Base-by-base conservation (phyloP, 768 basidiomycete species). In the Tricholoma terreum region DNA sequence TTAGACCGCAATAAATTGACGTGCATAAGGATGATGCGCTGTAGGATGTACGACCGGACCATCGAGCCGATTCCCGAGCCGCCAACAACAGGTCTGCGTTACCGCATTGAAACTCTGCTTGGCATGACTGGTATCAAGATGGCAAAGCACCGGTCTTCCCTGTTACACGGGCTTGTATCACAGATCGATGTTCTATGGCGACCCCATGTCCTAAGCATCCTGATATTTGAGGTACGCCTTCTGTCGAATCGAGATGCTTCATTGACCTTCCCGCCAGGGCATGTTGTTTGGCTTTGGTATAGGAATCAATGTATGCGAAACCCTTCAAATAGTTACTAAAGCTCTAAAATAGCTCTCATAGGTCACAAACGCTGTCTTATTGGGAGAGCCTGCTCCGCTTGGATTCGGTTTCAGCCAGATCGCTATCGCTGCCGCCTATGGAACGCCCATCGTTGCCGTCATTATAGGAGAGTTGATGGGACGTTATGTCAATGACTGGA, bases 351-450 rank as follows among this genome's bases (percentile, higher is more conserved):
- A 27, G 12, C n/a, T 43, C 1, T 45, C 54, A 35, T 53, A 86
- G 81, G 82, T 84, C 15, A 90, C 86, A 1, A 85, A 83, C 57
- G 83, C 81, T 0, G 83, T 87, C 1, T 88, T 88, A 72, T 69
- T 87, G 1, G 84, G 83, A 5, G 72, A 71, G 3, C 83, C 83
- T 0, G 73, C 73, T 1, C 84, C 84, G 0, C 61, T 77, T 9
- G 87, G 81, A n/a, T 86, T 75, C 59, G 83, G 79, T 0, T 80
- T 82, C 62, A 74, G 69, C 30, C 74, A 73, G 55, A 78, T 75
- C 52, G 78, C 76, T 11, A 80, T 82, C 48, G 78, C 85, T 0
- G 83, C 80, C 31, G 72, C 69, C 12, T 84, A 84, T 63, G 80
- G 75, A 3, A 84, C 84, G 1, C 84, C 80, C 0, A 82, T 86